phyloP scores from a whole-genome alignment of 805 yeast species.

The Torulaspora franciscae region DNA sequence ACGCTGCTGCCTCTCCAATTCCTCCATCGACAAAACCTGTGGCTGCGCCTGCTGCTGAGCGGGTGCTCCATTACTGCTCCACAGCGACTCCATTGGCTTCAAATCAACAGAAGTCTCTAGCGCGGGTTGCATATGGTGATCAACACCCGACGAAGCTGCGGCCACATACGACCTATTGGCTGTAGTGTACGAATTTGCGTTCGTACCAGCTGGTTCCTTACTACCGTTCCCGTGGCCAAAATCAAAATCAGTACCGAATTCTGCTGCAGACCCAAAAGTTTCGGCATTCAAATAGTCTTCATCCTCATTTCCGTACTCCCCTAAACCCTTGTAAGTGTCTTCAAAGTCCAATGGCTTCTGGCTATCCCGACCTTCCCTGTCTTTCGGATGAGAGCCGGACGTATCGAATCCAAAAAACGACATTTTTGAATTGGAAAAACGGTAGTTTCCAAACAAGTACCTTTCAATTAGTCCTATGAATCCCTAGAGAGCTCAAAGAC shows the following conservation, averaged over 20 bases:
- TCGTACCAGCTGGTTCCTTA: slow-evolving; percentile 23
- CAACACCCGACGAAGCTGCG: slow-evolving; percentile 36
- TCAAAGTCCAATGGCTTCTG: slow-evolving; percentile 61
- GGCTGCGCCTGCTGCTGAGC: slow-evolving; percentile 14
- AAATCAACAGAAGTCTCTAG: slow-evolving; percentile 34
- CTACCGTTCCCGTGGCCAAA: slow-evolving; percentile 31
- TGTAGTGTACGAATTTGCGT: slow-evolving; percentile 37
- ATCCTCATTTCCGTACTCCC: slow-evolving; percentile 63
- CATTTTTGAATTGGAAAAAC: slow-evolving; percentile 17
- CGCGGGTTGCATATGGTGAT: slow-evolving; percentile 14
- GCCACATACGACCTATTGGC: slow-evolving; percentile 27
- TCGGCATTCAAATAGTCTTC: slow-evolving; percentile 50
- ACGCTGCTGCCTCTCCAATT: slow-evolving; percentile 61
- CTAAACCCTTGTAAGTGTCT: slow-evolving; percentile 77
- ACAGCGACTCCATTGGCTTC: slow-evolving; percentile 68
- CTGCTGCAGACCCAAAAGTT: slow-evolving; percentile 33
- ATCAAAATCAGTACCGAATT: slow-evolving; percentile 36
- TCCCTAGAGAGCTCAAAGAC: background rate
- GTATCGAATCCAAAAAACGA: slow-evolving; percentile 37
- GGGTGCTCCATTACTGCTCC: slow-evolving; percentile 43
- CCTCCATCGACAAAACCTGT: slow-evolving; percentile 64
- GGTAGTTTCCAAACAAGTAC: background rate
- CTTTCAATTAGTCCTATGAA: background rate
- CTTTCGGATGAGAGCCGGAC: slow-evolving; percentile 8
- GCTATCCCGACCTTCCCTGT: slow-evolving; percentile 6